Evolutionary conservation across 129 eudicot genomes (phyloP).

Genomic region (Apium graveolens): DNA sequence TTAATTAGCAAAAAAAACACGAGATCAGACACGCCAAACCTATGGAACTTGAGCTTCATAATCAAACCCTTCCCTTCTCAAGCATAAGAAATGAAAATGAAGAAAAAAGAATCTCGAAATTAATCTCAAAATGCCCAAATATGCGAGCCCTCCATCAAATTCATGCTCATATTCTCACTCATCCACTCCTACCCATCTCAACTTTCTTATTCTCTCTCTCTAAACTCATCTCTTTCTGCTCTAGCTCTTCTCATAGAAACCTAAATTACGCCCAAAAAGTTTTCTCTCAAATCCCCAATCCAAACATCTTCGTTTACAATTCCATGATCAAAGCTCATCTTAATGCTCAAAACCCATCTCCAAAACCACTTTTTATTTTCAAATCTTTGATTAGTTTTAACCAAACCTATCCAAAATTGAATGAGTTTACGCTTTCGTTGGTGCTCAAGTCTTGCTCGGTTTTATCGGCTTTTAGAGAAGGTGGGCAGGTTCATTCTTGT

Average conservation of each 20-base stretch:
- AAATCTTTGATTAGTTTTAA: slow-evolving; percentile 19
- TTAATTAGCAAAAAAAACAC: too few species aligned
- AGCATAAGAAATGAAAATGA: slow-evolving; percentile 15
- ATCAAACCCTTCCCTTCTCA: too few species aligned
- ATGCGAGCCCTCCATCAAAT: slow-evolving; percentile 47
- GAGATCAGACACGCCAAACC: too few species aligned
- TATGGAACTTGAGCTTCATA: too few species aligned
- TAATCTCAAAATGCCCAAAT: slow-evolving; percentile 51
- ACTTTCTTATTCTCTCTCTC: slow-evolving; percentile 40
- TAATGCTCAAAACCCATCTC: slow-evolving; percentile 18
- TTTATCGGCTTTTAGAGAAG: slow-evolving; percentile 31
- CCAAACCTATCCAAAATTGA: slow-evolving; percentile 25
- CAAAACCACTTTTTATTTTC: slow-evolving; percentile 34
- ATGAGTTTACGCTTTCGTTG: slow-evolving; percentile 40
- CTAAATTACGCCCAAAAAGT: slow-evolving; percentile 28
- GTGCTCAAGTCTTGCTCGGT: slow-evolving; percentile 40
- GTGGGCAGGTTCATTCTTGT: slow-evolving; percentile 46
- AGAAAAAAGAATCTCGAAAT: slow-evolving; percentile 32
- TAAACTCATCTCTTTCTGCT: slow-evolving; percentile 42
- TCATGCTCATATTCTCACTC: slow-evolving; percentile 50
- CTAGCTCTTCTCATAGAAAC: slow-evolving; percentile 31
- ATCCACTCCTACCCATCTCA: slow-evolving; percentile 23
- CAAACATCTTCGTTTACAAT: slow-evolving; percentile 38
- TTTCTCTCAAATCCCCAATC: slow-evolving; percentile 34
- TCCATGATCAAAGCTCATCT: slow-evolving; percentile 34